phyloP scores from a whole-genome alignment of 257 asterid species.

The Buddleja alternifolia region DNA sequence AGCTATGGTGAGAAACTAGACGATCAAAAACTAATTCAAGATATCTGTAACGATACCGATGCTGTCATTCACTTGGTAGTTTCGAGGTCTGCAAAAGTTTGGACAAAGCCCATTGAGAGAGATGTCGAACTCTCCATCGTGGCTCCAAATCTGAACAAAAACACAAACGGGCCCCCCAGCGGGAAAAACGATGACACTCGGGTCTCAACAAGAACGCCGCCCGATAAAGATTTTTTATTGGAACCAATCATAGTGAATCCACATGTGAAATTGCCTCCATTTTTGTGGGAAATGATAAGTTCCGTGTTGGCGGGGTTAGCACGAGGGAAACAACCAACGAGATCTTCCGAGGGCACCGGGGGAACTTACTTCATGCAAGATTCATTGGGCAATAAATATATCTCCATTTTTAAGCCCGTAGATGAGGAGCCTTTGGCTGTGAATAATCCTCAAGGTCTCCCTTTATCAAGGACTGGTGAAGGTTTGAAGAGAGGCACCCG shows the following conservation, averaged over 20 bases:
- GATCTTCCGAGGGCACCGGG: conserved; percentile 77
- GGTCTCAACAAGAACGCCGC: conserved; percentile 24
- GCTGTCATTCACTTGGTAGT: conserved; percentile 71
- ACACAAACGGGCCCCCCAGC: conserved; percentile 14
- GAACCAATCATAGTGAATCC: conserved; percentile 55
- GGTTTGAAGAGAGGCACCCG: conserved; percentile 78
- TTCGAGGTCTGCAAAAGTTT: conserved; percentile 56
- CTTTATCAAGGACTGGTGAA: conserved; percentile 64
- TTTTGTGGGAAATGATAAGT: conserved; percentile 50
- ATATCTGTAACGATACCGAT: conserved; percentile 45
- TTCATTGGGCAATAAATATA: conserved; percentile 49
- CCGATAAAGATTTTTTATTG: conserved; percentile 36
- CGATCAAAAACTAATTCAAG: conserved; percentile 59
- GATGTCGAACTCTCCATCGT: conserved; percentile 63
- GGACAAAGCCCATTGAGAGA: conserved; percentile 48
- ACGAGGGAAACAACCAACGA: conserved; percentile 51
- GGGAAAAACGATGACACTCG: conserved; percentile 25
- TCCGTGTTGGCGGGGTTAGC: conserved; percentile 58
- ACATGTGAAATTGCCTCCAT: conserved; percentile 40
- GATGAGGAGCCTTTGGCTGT: conserved; percentile 84
- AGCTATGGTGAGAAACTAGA: conserved; percentile 71
- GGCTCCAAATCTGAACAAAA: conserved; percentile 36
- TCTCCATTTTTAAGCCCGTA: conserved; percentile 70
- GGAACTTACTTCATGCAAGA: conserved; percentile 81
- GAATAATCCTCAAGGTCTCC: conserved; percentile 72